Percentiles rank a stretch among this genome's conserved stretches.
These are phyloP conservation scores for Helotiales sp. DNA, from an alignment of 2,329 filamentous ascomycete species.

Conservation along the genomic window DNA sequence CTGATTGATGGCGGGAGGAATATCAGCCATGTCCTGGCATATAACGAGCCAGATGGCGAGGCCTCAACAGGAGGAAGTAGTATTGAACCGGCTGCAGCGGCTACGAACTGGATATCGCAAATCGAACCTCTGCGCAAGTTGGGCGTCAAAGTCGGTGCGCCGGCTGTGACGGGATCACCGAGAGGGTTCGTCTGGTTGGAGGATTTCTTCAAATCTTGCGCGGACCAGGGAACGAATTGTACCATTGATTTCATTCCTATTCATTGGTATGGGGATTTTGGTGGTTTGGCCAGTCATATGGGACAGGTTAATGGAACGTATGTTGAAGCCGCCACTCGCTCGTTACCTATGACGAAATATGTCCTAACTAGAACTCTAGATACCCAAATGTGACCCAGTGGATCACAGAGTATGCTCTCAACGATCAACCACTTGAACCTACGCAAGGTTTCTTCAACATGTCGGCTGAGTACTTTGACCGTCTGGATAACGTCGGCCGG, in stretches of 20 bases:
- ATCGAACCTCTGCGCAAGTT: conserved; percentile 70
- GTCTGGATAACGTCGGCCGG: conserved; percentile 62
- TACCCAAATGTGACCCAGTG: conserved; percentile 70
- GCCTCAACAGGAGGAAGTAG: conserved; percentile 57
- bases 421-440: conserved; percentile 56
- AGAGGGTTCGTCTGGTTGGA: conserved; percentile 69
- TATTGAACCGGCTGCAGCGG: conserved; percentile 64
- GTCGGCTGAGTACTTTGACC: conserved; percentile 70
- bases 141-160: conserved; percentile 72
- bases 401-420: conserved; percentile 77
- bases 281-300: conserved; percentile 45
- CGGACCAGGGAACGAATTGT: conserved; percentile 56
- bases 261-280: conserved; percentile 69
- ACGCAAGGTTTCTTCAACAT: conserved; percentile 73
- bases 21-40: conserved; percentile 71
- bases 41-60: conserved; percentile 78
- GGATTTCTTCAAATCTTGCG: conserved; percentile 69
- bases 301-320: conserved; percentile 42
- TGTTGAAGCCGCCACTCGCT: conserved; percentile 15
- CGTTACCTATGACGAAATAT: not conserved
- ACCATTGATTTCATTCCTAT: conserved; percentile 67
- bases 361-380: conserved; percentile 18
- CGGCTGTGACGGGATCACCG: conserved; percentile 68
- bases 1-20: conserved; percentile 60
- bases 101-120: conserved; percentile 71